These are phyloP conservation scores for Tetradesmus obliquus DNA, from an alignment of 139 green algal species.

Conservation along the genomic window DNA sequence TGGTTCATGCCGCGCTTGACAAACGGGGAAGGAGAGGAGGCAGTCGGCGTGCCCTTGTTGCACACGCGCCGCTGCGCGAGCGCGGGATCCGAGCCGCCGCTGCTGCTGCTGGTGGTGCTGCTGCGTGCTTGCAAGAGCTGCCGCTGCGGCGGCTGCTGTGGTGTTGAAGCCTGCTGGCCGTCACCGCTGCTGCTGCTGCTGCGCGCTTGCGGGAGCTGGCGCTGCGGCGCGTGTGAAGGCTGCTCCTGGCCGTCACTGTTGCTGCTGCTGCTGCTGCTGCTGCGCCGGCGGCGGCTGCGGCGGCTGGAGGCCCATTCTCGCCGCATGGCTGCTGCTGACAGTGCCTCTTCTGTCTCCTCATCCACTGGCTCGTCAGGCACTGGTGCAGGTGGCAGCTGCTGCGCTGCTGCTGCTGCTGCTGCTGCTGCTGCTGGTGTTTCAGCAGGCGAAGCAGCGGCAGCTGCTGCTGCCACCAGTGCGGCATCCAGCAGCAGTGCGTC, in stretches of 20 bases:
- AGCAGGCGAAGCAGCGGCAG: not conserved
- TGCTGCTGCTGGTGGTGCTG: not conserved
- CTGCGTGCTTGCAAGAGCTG: not conserved
- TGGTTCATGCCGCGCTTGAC: not conserved
- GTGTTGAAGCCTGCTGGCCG: not conserved
- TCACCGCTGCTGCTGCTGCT: slow-evolving; percentile 18
- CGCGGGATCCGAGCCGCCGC: not conserved
- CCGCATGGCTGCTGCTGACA: slow-evolving; percentile 6
- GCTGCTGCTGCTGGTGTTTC: not conserved
- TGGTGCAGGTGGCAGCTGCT: not conserved
- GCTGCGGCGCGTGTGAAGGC: not conserved
- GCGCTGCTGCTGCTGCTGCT: not conserved
- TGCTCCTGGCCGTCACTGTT: too few species aligned
- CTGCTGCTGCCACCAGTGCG: not conserved
- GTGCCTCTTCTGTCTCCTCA: slow-evolving; percentile 12
- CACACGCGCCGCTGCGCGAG: not conserved
- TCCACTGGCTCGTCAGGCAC: not conserved
- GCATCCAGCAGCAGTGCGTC: not conserved
- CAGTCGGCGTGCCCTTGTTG: slow-evolving; percentile 21
- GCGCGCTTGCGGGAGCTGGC: not conserved
- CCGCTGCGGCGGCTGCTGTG: not conserved
- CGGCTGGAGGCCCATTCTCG: not conserved
- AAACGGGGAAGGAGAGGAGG: not conserved
- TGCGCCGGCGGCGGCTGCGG: not conserved
- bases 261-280: not conserved